These are phyloP conservation scores for Coemansia sp. DNA, from an alignment of 192 early-diverging fungal genomes.

Conservation along the genomic window DNA sequence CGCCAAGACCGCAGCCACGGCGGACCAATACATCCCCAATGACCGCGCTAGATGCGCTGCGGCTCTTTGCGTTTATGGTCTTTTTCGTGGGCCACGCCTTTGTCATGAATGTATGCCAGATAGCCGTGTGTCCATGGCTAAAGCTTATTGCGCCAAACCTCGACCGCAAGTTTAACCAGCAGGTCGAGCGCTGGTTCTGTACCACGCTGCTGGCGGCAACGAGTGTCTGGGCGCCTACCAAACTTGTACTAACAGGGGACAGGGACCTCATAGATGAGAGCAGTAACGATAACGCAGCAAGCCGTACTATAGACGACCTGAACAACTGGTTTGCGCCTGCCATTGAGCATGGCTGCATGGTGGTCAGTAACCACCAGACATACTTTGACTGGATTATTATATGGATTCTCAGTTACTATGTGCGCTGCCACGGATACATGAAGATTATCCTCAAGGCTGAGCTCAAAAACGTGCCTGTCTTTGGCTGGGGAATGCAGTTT, in stretches of 20 bases:
- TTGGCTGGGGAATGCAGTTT: constrained; percentile 87
- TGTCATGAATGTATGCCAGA: constrained; percentile 49
- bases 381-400: constrained; percentile 58
- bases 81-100: constrained; percentile 47
- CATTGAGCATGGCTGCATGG: constrained; percentile 42
- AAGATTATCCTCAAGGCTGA: constrained; percentile 91
- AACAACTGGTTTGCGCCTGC: constrained; percentile 42
- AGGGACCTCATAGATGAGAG: constrained; percentile 17
- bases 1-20: constrained; percentile 7
- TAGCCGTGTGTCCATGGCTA: constrained; percentile 39
- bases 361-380: constrained; percentile 52
- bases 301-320: constrained; percentile 15
- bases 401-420: constrained; percentile 62
- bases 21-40: constrained; percentile 51
- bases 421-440: constrained; percentile 73
- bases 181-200: constrained; percentile 54
- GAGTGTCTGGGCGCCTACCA: constrained; percentile 48
- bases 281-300: constrained; percentile 32
- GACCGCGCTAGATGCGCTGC: constrained; percentile 26
- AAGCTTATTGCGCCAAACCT: constrained; percentile 14
- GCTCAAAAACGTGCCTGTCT: constrained; percentile 80
- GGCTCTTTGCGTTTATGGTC: constrained; percentile 28
- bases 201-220: constrained; percentile 39
- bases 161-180: constrained; percentile 53
- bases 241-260: constrained; percentile 53